Conservation (phyloP, 768 basidiomycete genomes). For the Russula sp. region DNA sequence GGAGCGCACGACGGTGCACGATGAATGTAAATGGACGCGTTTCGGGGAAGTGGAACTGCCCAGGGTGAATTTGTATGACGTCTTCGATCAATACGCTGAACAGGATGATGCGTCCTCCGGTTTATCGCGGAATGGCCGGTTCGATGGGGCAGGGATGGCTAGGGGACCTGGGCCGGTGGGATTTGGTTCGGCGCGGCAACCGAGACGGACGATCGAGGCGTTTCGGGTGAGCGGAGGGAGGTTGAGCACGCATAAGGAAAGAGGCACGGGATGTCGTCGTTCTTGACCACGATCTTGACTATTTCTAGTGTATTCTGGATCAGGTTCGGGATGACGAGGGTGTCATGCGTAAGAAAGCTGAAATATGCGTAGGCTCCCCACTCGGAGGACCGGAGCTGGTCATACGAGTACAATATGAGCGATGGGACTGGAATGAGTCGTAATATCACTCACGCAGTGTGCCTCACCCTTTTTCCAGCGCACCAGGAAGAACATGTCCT, state of each 20-base stretch:
- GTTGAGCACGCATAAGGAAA: constrained; percentile 28
- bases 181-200: constrained; percentile 36
- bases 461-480: constrained; percentile 36
- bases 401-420: background rate
- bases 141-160: background rate
- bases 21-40: constrained; percentile 32
- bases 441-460: constrained; percentile 29
- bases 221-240: constrained; percentile 28
- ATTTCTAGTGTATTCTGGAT: constrained; percentile 31
- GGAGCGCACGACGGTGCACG: constrained; percentile 32
- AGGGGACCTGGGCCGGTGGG: constrained; percentile 15
- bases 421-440: background rate
- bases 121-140: constrained; percentile 32
- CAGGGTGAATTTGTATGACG: background rate
- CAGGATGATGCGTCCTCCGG: constrained; percentile 32
- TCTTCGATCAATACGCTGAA: constrained; percentile 31
- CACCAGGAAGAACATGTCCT: constrained; percentile 30
- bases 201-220: constrained; percentile 31
- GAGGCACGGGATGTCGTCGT: constrained; percentile 14
- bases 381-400: constrained; percentile 23
- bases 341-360: constrained; percentile 33
- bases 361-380: constrained; percentile 33
- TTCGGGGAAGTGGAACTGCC: constrained; percentile 12
- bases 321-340: constrained; percentile 34
- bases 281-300: constrained; percentile 14